Base-by-base conservation (phyloP, 106 monocot species). In the Dendrobium huoshanense region DNA sequence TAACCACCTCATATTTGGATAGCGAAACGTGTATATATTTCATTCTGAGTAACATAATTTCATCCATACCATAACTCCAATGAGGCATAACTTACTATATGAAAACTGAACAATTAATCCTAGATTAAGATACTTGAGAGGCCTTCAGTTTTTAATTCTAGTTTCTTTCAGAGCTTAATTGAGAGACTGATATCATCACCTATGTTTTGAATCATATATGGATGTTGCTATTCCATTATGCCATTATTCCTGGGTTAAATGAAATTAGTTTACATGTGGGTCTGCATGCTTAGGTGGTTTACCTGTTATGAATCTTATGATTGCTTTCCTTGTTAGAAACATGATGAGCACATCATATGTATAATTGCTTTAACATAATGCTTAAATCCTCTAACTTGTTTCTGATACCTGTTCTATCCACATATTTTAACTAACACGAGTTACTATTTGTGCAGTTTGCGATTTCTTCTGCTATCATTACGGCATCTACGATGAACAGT, bases 391-490 rank as follows among this genome's bases (percentile, higher is more conserved):
- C 8, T 31, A 68, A 29, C 5, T 33, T 0, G 9, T 70, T 70
- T 70, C 4, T 70, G 10, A 33, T 11, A 37, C 64, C 4, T 33
- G 4, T 70, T 33, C 37, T 70, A 0, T 31, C 31, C 11, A 17
- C 31, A 31, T 70, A 31, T 70, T 70, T 70, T 70, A 31, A 19
- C n/a, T 74, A 44, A 74, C n/a, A 44, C 7, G 74, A 43, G 4
- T 44, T 44, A 43, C 74, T 44, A 19, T 74, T 82, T 59, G 15
- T 93, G 85, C 89, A 95, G 95, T 95, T 95, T 91, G 91, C 93
- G 68, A 58, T 91, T 80, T 95, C 95, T 79, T 93, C 95, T 79
- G 91, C 87, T 55, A 88, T 93, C 47, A 93, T 91, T 70, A 95
- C 95, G 24, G 83, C 78, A 74, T 91, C 89, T 82, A 92, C 95